A percentile compares a stretch with the other conserved stretches of the same genome.
These are phyloP conservation scores for Ettlia oleoabundans DNA, from an alignment of 139 green algal species.

Conservation along the genomic window DNA sequence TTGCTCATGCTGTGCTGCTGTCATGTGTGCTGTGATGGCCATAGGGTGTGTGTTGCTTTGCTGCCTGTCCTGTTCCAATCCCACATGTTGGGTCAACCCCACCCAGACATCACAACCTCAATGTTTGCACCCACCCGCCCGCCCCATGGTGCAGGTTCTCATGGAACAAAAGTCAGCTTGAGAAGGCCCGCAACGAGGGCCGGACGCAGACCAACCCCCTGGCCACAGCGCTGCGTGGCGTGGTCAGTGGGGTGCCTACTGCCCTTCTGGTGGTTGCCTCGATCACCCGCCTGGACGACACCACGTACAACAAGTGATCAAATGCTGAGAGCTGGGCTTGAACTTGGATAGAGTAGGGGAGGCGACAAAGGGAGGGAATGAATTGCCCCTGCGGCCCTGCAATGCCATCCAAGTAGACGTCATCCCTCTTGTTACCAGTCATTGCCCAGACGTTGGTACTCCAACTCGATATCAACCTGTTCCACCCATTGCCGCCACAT, in stretches of 20 bases:
- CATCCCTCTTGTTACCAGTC: too few relatives aligned
- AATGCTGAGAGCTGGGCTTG: neutral
- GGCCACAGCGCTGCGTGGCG: constrained; percentile 33
- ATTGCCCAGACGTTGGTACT: too few relatives aligned
- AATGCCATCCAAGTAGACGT: too few relatives aligned
- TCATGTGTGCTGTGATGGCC: neutral
- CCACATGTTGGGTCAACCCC: too few relatives aligned
- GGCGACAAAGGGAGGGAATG: too few relatives aligned
- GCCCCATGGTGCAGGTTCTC: constrained; percentile 31
- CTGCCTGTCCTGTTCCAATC: too few relatives aligned
- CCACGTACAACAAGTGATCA: constrained; percentile 44
- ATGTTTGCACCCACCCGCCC: too few relatives aligned
- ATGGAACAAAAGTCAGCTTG: constrained; percentile 56
- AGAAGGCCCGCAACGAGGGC: constrained; percentile 54
- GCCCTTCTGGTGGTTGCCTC: constrained; percentile 26
- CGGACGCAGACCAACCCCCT: constrained; percentile 43
- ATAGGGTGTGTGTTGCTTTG: neutral
- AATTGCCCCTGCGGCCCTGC: too few relatives aligned
- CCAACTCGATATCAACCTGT: too few relatives aligned
- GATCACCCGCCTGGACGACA: constrained; percentile 42
- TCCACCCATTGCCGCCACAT: too few relatives aligned
- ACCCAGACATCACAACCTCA: too few relatives aligned
- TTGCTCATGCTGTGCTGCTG: neutral
- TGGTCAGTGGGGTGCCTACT: constrained; percentile 24
- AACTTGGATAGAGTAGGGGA: neutral